phyloP scores from a whole-genome alignment of 2,329 filamentous ascomycete genomes.

The Emmonsia crescens region DNA sequence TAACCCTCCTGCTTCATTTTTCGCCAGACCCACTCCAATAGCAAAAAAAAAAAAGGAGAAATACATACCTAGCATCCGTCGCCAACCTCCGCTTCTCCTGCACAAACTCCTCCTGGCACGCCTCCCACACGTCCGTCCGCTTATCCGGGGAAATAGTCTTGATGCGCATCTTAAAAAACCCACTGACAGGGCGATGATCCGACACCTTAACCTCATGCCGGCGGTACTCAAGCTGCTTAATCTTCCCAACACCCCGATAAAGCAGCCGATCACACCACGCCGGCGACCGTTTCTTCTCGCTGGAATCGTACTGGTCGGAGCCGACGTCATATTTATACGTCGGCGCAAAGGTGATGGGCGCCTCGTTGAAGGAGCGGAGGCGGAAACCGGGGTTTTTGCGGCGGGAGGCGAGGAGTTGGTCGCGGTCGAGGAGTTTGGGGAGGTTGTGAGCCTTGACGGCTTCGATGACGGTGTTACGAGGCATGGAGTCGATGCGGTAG shows the following conservation, averaged over 20 bases:
- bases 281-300: conserved; percentile 85
- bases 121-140: conserved; percentile 57
- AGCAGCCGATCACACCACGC: conserved; percentile 94
- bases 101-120: conserved; percentile 64
- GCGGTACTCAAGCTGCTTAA: conserved; percentile 79
- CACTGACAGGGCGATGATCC: conserved; percentile 88
- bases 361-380: conserved; percentile 79
- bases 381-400: conserved; percentile 84
- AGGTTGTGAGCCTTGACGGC: conserved; percentile 75
- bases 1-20: background rate
- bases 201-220: conserved; percentile 83
- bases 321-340: conserved; percentile 99
- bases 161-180: conserved; percentile 67
- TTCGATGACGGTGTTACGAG: conserved; percentile 80
- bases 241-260: conserved; percentile 68
- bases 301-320: conserved; percentile 85
- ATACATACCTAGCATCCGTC: conserved; percentile 64
- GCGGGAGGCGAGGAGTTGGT: conserved; percentile 81
- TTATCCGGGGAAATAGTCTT: conserved; percentile 66
- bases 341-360: conserved; percentile 80
- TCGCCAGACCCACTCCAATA: background rate
- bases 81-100: conserved; percentile 58
- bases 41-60: background rate
- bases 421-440: conserved; percentile 75
- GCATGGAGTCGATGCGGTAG: conserved; percentile 96